Evolutionary conservation across 352 stramenopile genomes (phyloP).

Genomic region (Globisporangium parvum): DNA sequence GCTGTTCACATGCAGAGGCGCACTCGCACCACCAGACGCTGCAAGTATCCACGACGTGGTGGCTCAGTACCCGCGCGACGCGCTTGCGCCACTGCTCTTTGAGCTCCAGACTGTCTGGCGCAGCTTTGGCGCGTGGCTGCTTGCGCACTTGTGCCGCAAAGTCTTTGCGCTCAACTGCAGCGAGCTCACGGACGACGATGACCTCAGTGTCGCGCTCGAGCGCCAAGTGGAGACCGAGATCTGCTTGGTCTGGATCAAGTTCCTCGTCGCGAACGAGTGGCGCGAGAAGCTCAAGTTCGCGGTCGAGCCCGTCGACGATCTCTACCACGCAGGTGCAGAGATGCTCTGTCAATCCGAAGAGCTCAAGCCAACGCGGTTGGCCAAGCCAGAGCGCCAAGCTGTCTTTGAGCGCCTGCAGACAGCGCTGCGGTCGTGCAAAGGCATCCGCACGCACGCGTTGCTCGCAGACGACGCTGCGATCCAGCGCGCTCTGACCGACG

Average conservation of each 20-base stretch:
- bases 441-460: slow-evolving; percentile 38
- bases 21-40: background rate
- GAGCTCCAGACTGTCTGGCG: slow-evolving; percentile 48
- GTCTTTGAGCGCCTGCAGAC: slow-evolving; percentile 30
- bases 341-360: slow-evolving; percentile 37
- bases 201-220: background rate
- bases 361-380: slow-evolving; percentile 12
- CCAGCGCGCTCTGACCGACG: background rate
- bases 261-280: slow-evolving; percentile 60
- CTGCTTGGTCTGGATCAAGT: slow-evolving; percentile 51
- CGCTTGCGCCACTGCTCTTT: slow-evolving; percentile 34
- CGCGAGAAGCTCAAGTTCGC: slow-evolving; percentile 58
- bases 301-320: slow-evolving; percentile 45
- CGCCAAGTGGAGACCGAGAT: slow-evolving; percentile 25
- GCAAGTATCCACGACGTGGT: slow-evolving; percentile 5
- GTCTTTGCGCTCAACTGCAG: slow-evolving; percentile 22
- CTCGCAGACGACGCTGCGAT: slow-evolving; percentile 23
- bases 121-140: slow-evolving; percentile 42
- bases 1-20: slow-evolving; percentile 26
- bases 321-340: slow-evolving; percentile 51
- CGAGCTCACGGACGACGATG: slow-evolving; percentile 3
- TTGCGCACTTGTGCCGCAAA: slow-evolving; percentile 44
- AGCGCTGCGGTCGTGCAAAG: slow-evolving; percentile 37
- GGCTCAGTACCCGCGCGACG: slow-evolving; percentile 24
- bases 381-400: background rate